phyloP scores from a whole-genome alignment of 1,284 basidiomycete species.

The Tilletia horrida region DNA sequence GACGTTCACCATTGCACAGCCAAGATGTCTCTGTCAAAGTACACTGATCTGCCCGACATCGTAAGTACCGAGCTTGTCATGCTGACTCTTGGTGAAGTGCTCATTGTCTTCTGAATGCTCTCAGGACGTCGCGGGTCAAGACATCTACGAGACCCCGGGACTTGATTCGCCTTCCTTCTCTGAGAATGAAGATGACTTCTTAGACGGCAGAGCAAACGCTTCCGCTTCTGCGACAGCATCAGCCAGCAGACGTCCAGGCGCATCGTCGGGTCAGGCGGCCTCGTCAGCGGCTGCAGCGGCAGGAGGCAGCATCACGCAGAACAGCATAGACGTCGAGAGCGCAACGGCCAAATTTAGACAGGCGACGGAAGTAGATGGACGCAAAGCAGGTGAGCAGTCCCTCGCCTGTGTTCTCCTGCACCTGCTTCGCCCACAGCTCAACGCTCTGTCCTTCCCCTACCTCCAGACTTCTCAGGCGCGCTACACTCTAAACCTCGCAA shows the following conservation, averaged over 20 bases:
- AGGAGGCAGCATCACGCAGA: slow-evolving; percentile 16
- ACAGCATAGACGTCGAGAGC: slow-evolving; percentile 16
- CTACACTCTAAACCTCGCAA: neutral
- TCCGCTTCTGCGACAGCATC: neutral
- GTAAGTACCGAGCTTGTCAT: slow-evolving; percentile 13
- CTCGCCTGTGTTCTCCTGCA: neutral
- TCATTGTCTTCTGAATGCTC: neutral
- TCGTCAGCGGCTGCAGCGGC: slow-evolving; percentile 3
- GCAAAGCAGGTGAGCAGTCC: slow-evolving; percentile 9
- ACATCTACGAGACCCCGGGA: slow-evolving; percentile 23
- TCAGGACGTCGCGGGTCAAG: slow-evolving; percentile 26
- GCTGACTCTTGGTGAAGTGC: neutral
- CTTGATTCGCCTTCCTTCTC: slow-evolving; percentile 8
- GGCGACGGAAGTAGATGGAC: slow-evolving; percentile 20
- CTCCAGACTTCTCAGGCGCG: slow-evolving; percentile 19
- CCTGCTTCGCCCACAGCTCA: neutral
- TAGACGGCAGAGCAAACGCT: neutral
- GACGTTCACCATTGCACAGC: neutral
- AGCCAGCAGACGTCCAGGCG: neutral
- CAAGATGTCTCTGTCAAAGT: slow-evolving; percentile 26
- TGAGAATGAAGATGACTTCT: slow-evolving; percentile 8
- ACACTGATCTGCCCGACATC: slow-evolving; percentile 29
- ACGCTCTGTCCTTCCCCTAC: neutral
- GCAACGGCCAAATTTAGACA: slow-evolving; percentile 19
- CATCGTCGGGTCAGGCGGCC: neutral